Evolutionary conservation across 2,329 filamentous ascomycete species (phyloP).

Genomic region (Pestalotiopsis sp.): DNA sequence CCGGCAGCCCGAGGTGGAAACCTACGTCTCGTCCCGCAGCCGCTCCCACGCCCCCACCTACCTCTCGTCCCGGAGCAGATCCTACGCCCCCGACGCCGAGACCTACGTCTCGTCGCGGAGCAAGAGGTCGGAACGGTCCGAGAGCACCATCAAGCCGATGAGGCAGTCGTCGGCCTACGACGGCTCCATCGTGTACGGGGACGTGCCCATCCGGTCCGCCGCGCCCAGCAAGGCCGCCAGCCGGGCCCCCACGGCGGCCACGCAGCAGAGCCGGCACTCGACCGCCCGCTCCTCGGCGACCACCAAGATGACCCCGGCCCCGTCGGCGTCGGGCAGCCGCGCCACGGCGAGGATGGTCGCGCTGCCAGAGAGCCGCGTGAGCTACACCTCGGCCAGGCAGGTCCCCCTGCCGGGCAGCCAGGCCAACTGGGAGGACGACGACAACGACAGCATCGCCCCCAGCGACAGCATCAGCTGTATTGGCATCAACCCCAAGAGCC

Average conservation of each 20-base stretch:
- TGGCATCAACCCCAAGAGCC: conserved; percentile 40
- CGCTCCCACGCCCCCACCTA: conserved; percentile 25
- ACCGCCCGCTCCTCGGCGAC: conserved; percentile 8
- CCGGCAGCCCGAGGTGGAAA: conserved; percentile 13
- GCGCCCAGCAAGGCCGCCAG: conserved; percentile 19
- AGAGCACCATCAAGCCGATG: conserved; percentile 33
- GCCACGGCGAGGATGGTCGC: conserved; percentile 8
- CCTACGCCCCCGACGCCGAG: conserved; percentile 39
- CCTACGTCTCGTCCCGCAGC: conserved; percentile 13
- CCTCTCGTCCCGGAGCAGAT: conserved; percentile 10
- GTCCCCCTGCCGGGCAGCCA: conserved; percentile 10
- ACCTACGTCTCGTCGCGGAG: conserved; percentile 48
- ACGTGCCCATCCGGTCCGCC: conserved; percentile 33
- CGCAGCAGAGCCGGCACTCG: conserved; percentile 19
- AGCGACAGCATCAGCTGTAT: conserved; percentile 66
- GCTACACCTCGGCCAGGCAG: not conserved
- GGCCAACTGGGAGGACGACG: conserved; percentile 47
- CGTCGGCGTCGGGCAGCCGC: conserved; percentile 14
- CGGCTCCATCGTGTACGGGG: conserved; percentile 23
- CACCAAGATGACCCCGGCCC: conserved; percentile 8
- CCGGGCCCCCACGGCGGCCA: conserved; percentile 15
- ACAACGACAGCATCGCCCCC: conserved; percentile 57
- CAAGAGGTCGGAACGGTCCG: conserved; percentile 22
- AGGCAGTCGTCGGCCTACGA: conserved; percentile 1
- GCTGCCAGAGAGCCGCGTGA: conserved; percentile 8